Conservation (phyloP, 345 rosid species). For the Eucalyptus viminalis region DNA sequence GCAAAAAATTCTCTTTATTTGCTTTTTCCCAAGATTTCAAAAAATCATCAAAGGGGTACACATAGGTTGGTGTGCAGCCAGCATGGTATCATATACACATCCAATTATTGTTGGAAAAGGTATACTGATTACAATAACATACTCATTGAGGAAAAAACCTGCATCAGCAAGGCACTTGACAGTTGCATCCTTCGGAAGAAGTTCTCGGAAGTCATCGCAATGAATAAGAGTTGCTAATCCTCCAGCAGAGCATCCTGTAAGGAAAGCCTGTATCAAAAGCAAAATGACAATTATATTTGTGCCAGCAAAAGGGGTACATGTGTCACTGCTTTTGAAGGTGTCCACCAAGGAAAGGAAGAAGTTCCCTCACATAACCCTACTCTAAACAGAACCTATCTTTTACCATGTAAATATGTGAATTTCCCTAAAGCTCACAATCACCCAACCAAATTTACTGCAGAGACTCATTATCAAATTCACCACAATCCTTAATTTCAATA, state of each 20-base stretch:
- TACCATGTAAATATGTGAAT: neutral
- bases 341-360: neutral
- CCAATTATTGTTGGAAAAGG: neutral
- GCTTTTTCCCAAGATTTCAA: neutral
- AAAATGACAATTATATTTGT: neutral
- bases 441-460: neutral
- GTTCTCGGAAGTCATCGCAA: conserved; percentile 64
- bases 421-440: neutral
- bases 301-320: neutral
- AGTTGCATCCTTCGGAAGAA: conserved; percentile 45
- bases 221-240: conserved; percentile 86
- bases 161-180: conserved; percentile 97
- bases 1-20: neutral
- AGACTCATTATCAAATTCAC: neutral
- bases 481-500: neutral
- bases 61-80: neutral
- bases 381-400: neutral
- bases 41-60: neutral
- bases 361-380: neutral
- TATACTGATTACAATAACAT: conserved; percentile 15
- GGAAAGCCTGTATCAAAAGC: conserved; percentile 48
- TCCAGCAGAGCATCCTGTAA: conserved; percentile 97
- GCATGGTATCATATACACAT: neutral
- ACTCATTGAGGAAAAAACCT: conserved; percentile 85
- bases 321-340: neutral